Conservation (phyloP, 805 yeast genomes). For the Ogataea degrootiae region DNA sequence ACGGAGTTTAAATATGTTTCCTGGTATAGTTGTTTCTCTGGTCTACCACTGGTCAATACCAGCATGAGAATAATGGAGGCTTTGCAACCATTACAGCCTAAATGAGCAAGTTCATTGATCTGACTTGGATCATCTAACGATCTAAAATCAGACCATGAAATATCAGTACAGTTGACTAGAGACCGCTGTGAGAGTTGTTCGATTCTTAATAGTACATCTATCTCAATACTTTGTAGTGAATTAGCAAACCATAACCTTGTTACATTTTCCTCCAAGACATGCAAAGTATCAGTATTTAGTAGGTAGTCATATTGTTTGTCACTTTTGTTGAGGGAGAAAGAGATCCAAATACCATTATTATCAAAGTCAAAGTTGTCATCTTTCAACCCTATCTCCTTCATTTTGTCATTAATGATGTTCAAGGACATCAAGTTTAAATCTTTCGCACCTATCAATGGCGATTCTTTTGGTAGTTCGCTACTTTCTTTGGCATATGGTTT, state of each 20-base stretch:
- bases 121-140: conserved; percentile 1
- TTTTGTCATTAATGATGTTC: conserved; percentile 1
- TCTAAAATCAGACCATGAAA: conserved; percentile 19
- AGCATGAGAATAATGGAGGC: conserved; percentile 35
- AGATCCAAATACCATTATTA: conserved; percentile 4
- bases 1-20: conserved; percentile 41
- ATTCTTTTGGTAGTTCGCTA: too few relatives aligned
- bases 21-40: conserved; percentile 40
- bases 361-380: conserved; percentile 22
- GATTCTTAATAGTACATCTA: conserved; percentile 29
- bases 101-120: conserved; percentile 2
- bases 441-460: neutral
- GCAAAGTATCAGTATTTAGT: conserved; percentile 16
- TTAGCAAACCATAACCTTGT: conserved; percentile 15
- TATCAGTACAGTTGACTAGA: conserved; percentile 19
- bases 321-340: conserved; percentile 10
- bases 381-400: conserved; percentile 17
- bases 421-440: neutral
- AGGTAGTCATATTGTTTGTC: conserved; percentile 20
- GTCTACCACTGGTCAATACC: conserved; percentile 36
- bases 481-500: too few relatives aligned
- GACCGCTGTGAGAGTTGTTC: conserved; percentile 29
- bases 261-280: conserved; percentile 20
- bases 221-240: conserved; percentile 13
- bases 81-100: conserved; percentile 25